Evolutionary conservation across 352 stramenopile species (phyloP).

Genomic region (Globisporangium rhizosaccharum): DNA sequence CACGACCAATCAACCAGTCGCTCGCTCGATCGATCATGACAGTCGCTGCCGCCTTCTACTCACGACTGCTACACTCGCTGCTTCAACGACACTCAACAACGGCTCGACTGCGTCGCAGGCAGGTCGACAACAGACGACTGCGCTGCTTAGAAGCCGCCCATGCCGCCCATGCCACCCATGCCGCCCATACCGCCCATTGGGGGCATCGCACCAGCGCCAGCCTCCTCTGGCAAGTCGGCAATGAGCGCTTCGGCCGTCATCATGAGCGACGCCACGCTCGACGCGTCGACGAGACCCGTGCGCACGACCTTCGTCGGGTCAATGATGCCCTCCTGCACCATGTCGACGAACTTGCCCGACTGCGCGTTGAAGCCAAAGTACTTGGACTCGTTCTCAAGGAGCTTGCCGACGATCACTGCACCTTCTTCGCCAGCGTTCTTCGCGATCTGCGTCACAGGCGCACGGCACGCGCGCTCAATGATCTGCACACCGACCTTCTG

Average conservation of each 20-base stretch:
- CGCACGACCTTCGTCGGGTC: constrained; percentile 98
- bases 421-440: constrained; percentile 98
- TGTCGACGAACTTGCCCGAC: constrained; percentile 96
- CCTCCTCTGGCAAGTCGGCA: constrained; percentile 92
- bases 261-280: constrained; percentile 97
- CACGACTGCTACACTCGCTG: background rate
- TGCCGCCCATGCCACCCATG: constrained; percentile 77
- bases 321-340: constrained; percentile 98
- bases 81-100: background rate
- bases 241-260: constrained; percentile 99
- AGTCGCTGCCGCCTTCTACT: too few relatives aligned
- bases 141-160: constrained; percentile 60
- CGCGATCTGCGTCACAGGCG: constrained; percentile 95
- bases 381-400: constrained; percentile 94
- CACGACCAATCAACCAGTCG: too few relatives aligned
- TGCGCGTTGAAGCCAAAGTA: constrained; percentile 97
- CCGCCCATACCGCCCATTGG: constrained; percentile 79
- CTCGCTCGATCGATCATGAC: too few relatives aligned
- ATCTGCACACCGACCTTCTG: constrained; percentile 98
- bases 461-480: constrained; percentile 92
- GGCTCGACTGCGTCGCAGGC: too few relatives aligned
- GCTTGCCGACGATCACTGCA: constrained; percentile 97
- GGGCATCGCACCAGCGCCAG: constrained; percentile 33
- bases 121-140: background rate
- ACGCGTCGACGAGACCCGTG: constrained; percentile 97